These are phyloP conservation scores for Leccinum subgranulosum DNA, from an alignment of 768 basidiomycete species.

Conservation along the genomic window DNA sequence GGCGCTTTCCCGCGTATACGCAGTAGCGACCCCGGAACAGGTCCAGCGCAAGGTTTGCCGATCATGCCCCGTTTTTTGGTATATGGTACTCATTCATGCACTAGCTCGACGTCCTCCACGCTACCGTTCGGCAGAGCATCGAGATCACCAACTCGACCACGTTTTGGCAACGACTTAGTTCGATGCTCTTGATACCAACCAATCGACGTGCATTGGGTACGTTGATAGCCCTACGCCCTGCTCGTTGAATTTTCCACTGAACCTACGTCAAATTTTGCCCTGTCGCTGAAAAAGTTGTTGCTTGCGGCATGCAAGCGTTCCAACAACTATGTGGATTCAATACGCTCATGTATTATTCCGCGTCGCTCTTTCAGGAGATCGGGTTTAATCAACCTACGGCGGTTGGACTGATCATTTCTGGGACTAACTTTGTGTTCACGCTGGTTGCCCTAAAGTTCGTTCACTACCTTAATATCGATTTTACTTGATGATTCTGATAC, in stretches of 20 bases:
- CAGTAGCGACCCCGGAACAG: constrained; percentile 58
- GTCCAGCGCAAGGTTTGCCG: constrained; percentile 56
- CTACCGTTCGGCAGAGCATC: constrained; percentile 58
- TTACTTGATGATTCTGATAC: not conserved
- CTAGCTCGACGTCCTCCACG: constrained; percentile 57
- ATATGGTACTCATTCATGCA: not conserved
- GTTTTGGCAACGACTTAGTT: constrained; percentile 50
- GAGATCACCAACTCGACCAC: constrained; percentile 62
- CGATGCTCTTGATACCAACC: constrained; percentile 52
- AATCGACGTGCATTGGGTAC: constrained; percentile 70
- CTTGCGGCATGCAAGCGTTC: constrained; percentile 77
- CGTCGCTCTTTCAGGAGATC: constrained; percentile 75
- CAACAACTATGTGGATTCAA: constrained; percentile 87
- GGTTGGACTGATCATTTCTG: constrained; percentile 74
- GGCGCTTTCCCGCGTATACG: constrained; percentile 68
- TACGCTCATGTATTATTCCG: constrained; percentile 72
- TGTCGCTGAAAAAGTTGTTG: constrained; percentile 48
- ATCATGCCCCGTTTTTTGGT: not conserved
- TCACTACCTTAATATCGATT: not conserved
- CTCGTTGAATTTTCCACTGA: not conserved
- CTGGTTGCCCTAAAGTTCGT: constrained; percentile 64
- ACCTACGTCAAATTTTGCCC: not conserved
- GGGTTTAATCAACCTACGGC: constrained; percentile 83
- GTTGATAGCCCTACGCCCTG: constrained; percentile 10
- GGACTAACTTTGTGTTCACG: constrained; percentile 78